A percentile compares a stretch with the other conserved stretches of the same genome.
phyloP scores from a whole-genome alignment of 768 basidiomycete genomes.

The Boletus sp. region DNA sequence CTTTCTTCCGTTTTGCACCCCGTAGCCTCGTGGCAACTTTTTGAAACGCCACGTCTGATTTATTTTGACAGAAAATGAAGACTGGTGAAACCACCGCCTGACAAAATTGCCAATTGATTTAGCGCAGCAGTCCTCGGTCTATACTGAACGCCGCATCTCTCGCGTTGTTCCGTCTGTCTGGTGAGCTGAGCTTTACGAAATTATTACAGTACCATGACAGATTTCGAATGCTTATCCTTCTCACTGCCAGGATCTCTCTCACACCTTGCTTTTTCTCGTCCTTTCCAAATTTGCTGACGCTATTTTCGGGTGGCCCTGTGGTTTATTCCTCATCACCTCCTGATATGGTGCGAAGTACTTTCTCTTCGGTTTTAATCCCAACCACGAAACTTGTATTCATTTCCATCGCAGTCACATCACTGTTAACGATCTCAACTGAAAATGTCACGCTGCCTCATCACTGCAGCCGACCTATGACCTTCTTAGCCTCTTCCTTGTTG shows the following conservation, averaged over 20 bases:
- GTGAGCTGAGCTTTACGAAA: slow-evolving; percentile 31
- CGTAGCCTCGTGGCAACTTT: background rate
- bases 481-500: slow-evolving; percentile 7
- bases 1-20: background rate
- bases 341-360: background rate
- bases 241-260: slow-evolving; percentile 1
- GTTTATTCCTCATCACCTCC: background rate
- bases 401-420: slow-evolving; percentile 8
- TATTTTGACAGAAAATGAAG: slow-evolving; percentile 6
- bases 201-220: slow-evolving; percentile 28
- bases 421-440: slow-evolving; percentile 25
- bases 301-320: background rate
- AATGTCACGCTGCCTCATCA: slow-evolving; percentile 4
- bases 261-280: slow-evolving; percentile 1
- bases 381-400: slow-evolving; percentile 12
- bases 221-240: slow-evolving; percentile 13
- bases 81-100: slow-evolving; percentile 4
- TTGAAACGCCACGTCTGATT: slow-evolving; percentile 3
- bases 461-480: slow-evolving; percentile 1
- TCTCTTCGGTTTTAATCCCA: background rate
- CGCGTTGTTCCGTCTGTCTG: slow-evolving; percentile 17
- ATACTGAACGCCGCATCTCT: slow-evolving; percentile 11
- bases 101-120: slow-evolving; percentile 19
- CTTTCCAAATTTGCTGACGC: background rate
- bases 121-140: slow-evolving; percentile 11